phyloP scores from a whole-genome alignment of 305 asterid genomes.

The Withania somnifera region DNA sequence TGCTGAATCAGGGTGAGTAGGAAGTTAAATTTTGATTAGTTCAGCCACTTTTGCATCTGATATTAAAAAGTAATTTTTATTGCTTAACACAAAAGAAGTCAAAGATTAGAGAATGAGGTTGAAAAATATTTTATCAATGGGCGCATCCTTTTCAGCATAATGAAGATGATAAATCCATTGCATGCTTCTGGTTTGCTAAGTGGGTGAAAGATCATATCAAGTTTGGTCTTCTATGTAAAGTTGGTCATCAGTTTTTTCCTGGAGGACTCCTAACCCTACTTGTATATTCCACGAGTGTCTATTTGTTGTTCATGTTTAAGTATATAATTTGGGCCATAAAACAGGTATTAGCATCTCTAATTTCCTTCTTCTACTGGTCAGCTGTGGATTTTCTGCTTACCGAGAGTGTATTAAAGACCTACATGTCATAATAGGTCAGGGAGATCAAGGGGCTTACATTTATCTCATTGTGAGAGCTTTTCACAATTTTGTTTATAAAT shows the following conservation, averaged over 20 bases:
- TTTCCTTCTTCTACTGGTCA: background rate
- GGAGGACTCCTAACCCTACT: background rate
- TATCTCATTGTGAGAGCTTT: background rate
- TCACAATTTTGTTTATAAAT: background rate
- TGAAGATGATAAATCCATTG: background rate
- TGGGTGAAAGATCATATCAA: background rate
- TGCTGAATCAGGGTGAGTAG: constrained; percentile 88
- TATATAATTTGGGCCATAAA: background rate
- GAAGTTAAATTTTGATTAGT: background rate
- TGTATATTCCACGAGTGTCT: background rate
- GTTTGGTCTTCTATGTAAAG: background rate
- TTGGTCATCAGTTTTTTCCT: background rate
- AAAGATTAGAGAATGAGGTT: background rate
- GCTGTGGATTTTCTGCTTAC: background rate
- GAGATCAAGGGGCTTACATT: background rate
- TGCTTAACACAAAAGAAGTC: background rate
- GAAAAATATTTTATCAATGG: background rate
- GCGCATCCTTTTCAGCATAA: background rate
- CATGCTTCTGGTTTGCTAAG: background rate
- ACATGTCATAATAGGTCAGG: background rate
- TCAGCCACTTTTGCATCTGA: background rate
- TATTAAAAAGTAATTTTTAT: background rate
- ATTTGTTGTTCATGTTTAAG: background rate
- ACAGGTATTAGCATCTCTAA: background rate
- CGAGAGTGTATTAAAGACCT: background rate